phyloP scores from a whole-genome alignment of 2,329 filamentous ascomycete species.

The Emmonsiellopsis sp. region DNA sequence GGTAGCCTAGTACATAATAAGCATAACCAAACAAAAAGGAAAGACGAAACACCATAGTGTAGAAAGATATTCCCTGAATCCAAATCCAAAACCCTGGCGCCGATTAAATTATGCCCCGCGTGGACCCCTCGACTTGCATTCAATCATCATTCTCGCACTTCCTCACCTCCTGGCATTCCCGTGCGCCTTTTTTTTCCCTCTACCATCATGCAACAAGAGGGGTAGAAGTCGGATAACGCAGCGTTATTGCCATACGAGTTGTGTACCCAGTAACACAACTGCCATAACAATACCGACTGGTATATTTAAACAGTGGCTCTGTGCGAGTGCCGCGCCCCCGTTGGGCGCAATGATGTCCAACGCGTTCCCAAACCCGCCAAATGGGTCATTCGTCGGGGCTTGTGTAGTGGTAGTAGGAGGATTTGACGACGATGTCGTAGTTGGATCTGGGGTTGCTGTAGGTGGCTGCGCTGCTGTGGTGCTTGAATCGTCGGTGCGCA shows the following conservation, averaged over 20 bases:
- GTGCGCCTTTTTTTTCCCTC: background rate
- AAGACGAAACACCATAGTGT: background rate
- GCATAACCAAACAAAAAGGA: background rate
- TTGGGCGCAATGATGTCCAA: conserved; percentile 3
- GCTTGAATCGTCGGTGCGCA: background rate
- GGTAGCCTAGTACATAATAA: too few relatives aligned
- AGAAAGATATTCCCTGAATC: background rate
- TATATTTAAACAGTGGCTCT: background rate
- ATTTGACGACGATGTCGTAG: background rate
- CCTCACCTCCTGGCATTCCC: too few relatives aligned
- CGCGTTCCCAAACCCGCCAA: conserved; percentile 3
- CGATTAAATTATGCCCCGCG: background rate
- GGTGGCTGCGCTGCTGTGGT: background rate
- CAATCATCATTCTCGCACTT: background rate
- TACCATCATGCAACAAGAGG: too few relatives aligned
- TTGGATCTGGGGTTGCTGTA: background rate
- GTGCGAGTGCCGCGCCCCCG: background rate
- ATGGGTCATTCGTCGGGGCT: background rate
- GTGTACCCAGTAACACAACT: background rate
- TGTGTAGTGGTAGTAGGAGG: background rate
- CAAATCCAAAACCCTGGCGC: background rate
- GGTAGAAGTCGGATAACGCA: too few relatives aligned
- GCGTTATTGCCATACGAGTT: background rate
- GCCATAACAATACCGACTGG: background rate
- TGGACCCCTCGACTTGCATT: too few relatives aligned